Base-by-base conservation (phyloP, 352 stramenopile genomes). In the Globisporangium uncinulatum region DNA sequence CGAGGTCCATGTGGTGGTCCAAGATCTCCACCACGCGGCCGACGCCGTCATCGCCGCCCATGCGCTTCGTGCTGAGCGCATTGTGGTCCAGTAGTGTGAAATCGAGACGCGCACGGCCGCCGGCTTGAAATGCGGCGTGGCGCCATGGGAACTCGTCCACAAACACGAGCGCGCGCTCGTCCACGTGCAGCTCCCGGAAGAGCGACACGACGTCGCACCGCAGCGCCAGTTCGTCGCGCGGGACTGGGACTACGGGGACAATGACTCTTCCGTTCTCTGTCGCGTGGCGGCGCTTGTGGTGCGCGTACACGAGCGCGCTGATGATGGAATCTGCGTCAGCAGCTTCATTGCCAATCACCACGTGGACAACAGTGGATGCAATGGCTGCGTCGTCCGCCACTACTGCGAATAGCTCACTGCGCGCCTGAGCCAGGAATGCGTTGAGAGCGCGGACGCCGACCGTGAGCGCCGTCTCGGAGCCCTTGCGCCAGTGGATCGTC, bases 251-350 rank as follows among this genome's bases (percentile, higher is more conserved):
- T 37, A 93, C 75, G 1, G 80, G 69, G 8, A 94, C 46, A 19
- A 78, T 64, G 36, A 89, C 34, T 1, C 51, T 52, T 4, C 56
- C 8, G 13, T 53, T 15, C 1, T 36, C 32, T 7, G 5, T 58
- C 19, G 36, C 61, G 42, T 42, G 37, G 39, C 73, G 48, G 44
- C 69, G 60, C 39, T 70, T 69, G 34, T 76, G 41, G 53, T 76
- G 86, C 7, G 83, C 83, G 65, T 87, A 83, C 10, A 80, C 67
- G 10, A 94, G 53, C 15, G 79, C 83, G 67, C 81, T 94, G 13
- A 94, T 69, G 65, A 94, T 91, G 19, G 83, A 94, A 65, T 94
- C 83, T 13, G 83, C 83, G 60, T 94, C 81, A 8, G 79, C 78
- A 14, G 83, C 81, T 58, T 94, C 83, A 54, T 94, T 94, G 51